phyloP scores from a whole-genome alignment of 345 rosid species.

The Eucalyptus erythrocorys region DNA sequence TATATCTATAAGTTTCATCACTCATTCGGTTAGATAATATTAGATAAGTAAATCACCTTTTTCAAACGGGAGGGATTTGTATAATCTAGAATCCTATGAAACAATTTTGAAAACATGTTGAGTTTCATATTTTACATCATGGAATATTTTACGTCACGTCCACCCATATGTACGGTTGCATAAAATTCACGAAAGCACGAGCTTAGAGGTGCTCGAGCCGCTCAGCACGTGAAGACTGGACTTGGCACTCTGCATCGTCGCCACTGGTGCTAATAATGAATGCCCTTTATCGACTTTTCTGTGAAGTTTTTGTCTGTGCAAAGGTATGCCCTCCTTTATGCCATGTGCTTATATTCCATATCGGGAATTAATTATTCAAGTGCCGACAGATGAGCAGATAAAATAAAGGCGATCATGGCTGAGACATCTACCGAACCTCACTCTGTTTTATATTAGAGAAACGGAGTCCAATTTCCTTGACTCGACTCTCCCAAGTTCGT shows the following conservation, averaged over 20 bases:
- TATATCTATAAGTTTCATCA: neutral
- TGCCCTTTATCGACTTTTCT: neutral
- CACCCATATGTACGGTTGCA: neutral
- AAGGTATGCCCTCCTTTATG: neutral
- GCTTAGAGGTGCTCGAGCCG: neutral
- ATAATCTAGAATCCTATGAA: neutral
- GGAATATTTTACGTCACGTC: neutral
- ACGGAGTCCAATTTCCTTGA: neutral
- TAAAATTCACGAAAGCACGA: neutral
- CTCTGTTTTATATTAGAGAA: neutral
- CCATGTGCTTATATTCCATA: neutral
- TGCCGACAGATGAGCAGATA: neutral
- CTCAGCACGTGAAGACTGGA: neutral
- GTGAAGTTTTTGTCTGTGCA: neutral
- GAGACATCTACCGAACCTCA: neutral
- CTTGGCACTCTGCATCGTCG: neutral
- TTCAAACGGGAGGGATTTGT: neutral
- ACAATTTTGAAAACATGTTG: neutral
- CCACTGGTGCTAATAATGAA: neutral
- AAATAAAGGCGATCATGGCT: neutral
- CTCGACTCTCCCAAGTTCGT: neutral
- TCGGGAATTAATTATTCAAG: neutral
- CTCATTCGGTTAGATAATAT: neutral
- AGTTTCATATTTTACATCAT: neutral
- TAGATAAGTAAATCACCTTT: neutral